phyloP scores from a whole-genome alignment of 495 filamentous ascomycete species.

The Xylaria palmicola region DNA sequence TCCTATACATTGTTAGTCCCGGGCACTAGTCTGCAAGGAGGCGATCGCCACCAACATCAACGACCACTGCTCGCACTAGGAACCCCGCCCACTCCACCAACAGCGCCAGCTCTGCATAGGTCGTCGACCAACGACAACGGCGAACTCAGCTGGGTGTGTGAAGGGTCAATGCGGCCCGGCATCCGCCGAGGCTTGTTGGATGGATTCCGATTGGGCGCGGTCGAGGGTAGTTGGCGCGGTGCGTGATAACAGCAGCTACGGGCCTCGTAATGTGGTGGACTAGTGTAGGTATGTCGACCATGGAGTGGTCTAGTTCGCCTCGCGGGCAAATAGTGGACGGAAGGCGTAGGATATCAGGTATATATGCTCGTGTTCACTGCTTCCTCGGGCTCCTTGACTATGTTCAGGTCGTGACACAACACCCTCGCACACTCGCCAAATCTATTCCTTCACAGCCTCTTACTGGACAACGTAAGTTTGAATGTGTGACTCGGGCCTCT shows the following conservation, averaged over 20 bases:
- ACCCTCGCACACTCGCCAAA: too few species aligned
- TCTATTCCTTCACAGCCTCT: too few species aligned
- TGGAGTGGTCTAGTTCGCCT: too few species aligned
- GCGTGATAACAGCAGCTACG: not conserved
- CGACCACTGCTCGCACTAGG: not conserved
- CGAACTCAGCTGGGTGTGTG: not conserved
- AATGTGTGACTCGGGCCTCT: not conserved
- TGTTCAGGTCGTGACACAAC: too few species aligned
- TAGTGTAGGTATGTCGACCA: too few species aligned
- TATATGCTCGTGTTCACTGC: too few species aligned
- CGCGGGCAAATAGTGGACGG: too few species aligned
- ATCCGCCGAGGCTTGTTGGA: not conserved
- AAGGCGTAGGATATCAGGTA: too few species aligned
- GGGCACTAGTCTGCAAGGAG: not conserved
- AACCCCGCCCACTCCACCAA: not conserved
- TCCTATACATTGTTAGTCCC: conserved; percentile 1
- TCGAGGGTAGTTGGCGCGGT: not conserved
- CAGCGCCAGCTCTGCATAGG: not conserved
- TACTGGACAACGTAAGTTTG: not conserved
- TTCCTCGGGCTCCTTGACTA: too few species aligned
- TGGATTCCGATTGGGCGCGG: not conserved
- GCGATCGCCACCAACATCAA: not conserved
- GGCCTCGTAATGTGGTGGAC: not conserved
- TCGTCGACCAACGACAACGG: too few species aligned
- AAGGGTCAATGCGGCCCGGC: not conserved